Evolutionary conservation across 73 alveolate species (phyloP).

Genomic region (Diophrys sp.): DNA sequence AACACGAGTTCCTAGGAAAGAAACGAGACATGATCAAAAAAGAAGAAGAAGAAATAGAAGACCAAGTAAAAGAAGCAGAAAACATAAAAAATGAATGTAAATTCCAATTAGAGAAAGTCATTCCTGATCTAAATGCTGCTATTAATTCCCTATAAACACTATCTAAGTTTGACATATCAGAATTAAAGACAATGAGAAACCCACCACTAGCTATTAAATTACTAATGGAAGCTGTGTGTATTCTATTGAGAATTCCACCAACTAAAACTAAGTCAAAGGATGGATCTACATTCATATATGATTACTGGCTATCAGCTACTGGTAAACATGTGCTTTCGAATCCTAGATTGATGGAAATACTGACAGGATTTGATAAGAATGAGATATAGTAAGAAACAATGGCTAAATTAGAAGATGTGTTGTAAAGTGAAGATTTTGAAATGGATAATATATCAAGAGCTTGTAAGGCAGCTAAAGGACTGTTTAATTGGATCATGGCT

Average conservation of each 20-base stretch:
- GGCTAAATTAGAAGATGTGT: slow-evolving; percentile 55
- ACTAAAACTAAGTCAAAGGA: slow-evolving; percentile 53
- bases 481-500: slow-evolving; percentile 83
- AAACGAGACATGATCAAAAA: slow-evolving; percentile 75
- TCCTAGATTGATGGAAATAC: slow-evolving; percentile 67
- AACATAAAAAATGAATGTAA: slow-evolving; percentile 85
- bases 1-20: slow-evolving; percentile 87
- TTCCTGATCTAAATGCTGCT: slow-evolving; percentile 91
- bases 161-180: slow-evolving; percentile 84
- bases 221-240: slow-evolving; percentile 76
- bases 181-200: slow-evolving; percentile 86
- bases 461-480: slow-evolving; percentile 75
- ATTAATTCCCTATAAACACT: slow-evolving; percentile 86
- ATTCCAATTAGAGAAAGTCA: slow-evolving; percentile 82
- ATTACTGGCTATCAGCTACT: slow-evolving; percentile 64
- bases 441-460: slow-evolving; percentile 75
- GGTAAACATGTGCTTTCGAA: slow-evolving; percentile 71
- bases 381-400: slow-evolving; percentile 60
- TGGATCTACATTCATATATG: slow-evolving; percentile 38
- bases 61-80: slow-evolving; percentile 82
- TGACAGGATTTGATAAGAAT: slow-evolving; percentile 59
- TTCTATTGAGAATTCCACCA: slow-evolving; percentile 50
- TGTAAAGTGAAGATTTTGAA: slow-evolving; percentile 63
- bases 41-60: slow-evolving; percentile 88
- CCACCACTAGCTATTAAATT: slow-evolving; percentile 92